Evolutionary conservation across 208 protist species (phyloP).

Genomic region (Angomonas deanei): DNA sequence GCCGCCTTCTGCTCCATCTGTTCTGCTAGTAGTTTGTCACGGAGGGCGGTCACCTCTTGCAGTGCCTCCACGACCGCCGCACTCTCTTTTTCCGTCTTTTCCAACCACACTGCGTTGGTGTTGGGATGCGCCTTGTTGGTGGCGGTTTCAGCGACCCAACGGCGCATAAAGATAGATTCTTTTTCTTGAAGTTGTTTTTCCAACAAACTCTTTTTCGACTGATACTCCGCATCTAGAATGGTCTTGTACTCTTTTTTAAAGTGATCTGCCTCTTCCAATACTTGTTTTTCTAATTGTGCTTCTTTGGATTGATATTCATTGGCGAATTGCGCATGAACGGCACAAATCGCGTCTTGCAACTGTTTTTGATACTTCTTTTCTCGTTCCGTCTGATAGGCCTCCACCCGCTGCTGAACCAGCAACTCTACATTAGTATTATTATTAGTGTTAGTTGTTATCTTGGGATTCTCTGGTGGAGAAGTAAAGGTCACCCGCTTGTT

Average conservation of each 20-base stretch:
- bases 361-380: neutral
- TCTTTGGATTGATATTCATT: neutral
- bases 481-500: neutral
- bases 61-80: neutral
- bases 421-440: neutral
- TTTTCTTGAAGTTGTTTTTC: neutral
- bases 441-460: neutral
- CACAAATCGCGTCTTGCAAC: neutral
- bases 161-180: neutral
- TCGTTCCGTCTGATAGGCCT: neutral
- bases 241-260: neutral
- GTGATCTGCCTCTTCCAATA: neutral
- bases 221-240: neutral
- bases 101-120: neutral
- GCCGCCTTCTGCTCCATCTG: neutral
- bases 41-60: neutral
- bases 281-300: neutral
- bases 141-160: neutral
- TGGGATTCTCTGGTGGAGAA: neutral
- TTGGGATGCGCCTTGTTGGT: neutral
- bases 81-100: neutral
- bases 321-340: neutral
- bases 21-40: neutral
- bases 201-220: neutral
- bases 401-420: neutral